Base-by-base conservation (phyloP, 23 red algal genomes). In the Chondrus crispus region DNA sequence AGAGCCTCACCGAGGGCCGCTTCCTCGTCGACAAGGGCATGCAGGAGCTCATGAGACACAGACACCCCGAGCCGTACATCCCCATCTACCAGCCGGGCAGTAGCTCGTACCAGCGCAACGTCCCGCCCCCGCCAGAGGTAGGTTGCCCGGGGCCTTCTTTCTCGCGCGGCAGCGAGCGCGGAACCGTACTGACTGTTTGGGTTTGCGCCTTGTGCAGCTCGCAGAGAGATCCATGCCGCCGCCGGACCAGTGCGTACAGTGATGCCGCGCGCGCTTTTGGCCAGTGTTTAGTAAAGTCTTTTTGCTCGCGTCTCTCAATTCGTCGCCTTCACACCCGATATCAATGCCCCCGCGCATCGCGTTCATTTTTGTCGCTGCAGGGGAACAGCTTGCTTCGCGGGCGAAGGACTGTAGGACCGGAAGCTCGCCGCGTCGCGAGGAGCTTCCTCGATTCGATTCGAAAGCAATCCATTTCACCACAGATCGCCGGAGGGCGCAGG, bases 61-160 rank as follows among this genome's bases (percentile, higher is more conserved):
- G 97, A 33, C 94, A 96, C 48, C 95, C 94, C 22, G 94, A 99
- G 48, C 97, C 97, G 2, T 95, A 93, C 39, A 93, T 95, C 28
- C 91, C 88, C 13, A 90, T 93, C 32, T 96, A 95, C 57, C n/a
- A 55, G 38, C 74, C 83, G 13, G 97, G 94, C 55, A 84, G 89
- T n/a, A 90, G 82, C 5, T 78, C 68, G 40, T 98, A 98, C 52
- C 96, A 98, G 81, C 88, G 96, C 42, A 98, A 98, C 75, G 91
- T 95, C 28, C 96, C 96, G 33, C 93, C 93, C 33, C 96, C 96
- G 1, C 96, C 91, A 16, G 96, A 98, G 91, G 81, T 98, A 71
- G 22, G 83, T 93, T 51, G 22, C n/a, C 12, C 0, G 26, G 29
- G 43, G 7, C 24, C 26, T 76, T 7, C 43, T 76, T 76, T 37